Evolutionary conservation across 352 stramenopile genomes (phyloP).

Genomic region (Plasmopara muralis): DNA sequence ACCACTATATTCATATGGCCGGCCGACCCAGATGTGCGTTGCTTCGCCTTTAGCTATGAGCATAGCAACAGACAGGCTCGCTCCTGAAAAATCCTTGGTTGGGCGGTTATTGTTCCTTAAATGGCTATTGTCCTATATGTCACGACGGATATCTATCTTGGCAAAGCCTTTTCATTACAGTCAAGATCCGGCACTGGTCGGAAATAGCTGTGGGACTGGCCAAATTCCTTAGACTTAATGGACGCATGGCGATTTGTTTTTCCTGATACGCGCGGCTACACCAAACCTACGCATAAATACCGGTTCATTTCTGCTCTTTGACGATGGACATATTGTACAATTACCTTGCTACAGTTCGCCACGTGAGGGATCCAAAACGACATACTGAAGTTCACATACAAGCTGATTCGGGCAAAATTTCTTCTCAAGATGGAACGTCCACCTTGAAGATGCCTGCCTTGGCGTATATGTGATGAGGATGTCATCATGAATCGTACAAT

Average conservation of each 20-base stretch:
- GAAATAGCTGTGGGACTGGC: constrained; percentile 6
- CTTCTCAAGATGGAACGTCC: background rate
- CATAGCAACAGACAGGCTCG: no score
- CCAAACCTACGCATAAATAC: constrained; percentile 4
- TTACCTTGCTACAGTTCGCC: constrained; percentile 1
- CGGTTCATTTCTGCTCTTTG: constrained; percentile 15
- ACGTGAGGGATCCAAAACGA: constrained; percentile 12
- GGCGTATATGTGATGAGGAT: background rate
- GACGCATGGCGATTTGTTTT: constrained; percentile 15
- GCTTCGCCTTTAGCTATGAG: no score
- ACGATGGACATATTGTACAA: constrained; percentile 8
- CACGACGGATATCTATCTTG: constrained; percentile 4
- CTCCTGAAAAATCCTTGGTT: no score
- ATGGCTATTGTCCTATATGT: no score
- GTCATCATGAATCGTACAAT: background rate
- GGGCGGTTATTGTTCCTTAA: no score
- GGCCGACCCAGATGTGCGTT: constrained; percentile 12
- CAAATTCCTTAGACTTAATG: constrained; percentile 4
- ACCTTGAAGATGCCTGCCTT: constrained; percentile 5
- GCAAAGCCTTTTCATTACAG: background rate
- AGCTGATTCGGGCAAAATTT: constrained; percentile 4
- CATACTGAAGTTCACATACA: constrained; percentile 14
- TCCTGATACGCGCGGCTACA: constrained; percentile 5
- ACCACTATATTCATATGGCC: constrained; percentile 7
- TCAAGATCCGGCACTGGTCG: background rate